A percentile compares a stretch with the other conserved stretches of the same genome.
Conservation (phyloP, 108 stramenopile genomes). For the Bacterosira constricta region DNA sequence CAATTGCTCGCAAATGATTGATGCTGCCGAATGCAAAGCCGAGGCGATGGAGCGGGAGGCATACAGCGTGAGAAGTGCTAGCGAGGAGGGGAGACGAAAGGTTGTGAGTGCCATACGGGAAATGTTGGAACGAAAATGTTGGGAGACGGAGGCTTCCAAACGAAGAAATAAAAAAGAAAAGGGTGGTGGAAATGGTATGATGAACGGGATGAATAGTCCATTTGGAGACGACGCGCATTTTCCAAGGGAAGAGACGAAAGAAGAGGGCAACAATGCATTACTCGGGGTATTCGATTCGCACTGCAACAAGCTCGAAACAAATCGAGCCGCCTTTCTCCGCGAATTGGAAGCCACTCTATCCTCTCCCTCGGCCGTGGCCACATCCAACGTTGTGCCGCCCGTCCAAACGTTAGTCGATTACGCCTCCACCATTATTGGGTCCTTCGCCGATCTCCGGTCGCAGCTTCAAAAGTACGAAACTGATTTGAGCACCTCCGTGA, state of each 20-base stretch:
- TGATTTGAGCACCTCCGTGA: conserved; percentile 52
- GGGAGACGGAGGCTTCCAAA: conserved; percentile 30
- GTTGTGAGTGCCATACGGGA: conserved; percentile 68
- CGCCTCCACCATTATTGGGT: conserved; percentile 35
- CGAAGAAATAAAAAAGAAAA: conserved; percentile 23
- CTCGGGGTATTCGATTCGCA: conserved; percentile 46
- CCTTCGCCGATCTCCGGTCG: conserved; percentile 49
- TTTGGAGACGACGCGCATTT: conserved; percentile 1
- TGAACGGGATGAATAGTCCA: not conserved
- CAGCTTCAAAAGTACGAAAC: conserved; percentile 58
- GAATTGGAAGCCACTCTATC: conserved; percentile 39
- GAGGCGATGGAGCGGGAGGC: conserved; percentile 71
- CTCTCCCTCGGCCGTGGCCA: conserved; percentile 30
- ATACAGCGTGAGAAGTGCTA: conserved; percentile 65
- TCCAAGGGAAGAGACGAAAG: conserved; percentile 2
- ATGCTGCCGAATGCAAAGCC: conserved; percentile 60
- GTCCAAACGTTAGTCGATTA: conserved; percentile 47
- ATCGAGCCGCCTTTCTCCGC: conserved; percentile 48
- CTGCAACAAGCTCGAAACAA: conserved; percentile 68
- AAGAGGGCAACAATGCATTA: conserved; percentile 14
- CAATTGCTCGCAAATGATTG: conserved; percentile 69
- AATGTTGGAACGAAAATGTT: conserved; percentile 54
- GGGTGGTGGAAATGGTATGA: conserved; percentile 9
- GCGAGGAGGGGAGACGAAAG: conserved; percentile 70
- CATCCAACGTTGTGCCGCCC: conserved; percentile 43